Percentiles rank a stretch among this genome's conserved stretches.
These are phyloP conservation scores for Fusarium camptoceras DNA, from an alignment of 2,329 filamentous ascomycete species.

Conservation along the genomic window DNA sequence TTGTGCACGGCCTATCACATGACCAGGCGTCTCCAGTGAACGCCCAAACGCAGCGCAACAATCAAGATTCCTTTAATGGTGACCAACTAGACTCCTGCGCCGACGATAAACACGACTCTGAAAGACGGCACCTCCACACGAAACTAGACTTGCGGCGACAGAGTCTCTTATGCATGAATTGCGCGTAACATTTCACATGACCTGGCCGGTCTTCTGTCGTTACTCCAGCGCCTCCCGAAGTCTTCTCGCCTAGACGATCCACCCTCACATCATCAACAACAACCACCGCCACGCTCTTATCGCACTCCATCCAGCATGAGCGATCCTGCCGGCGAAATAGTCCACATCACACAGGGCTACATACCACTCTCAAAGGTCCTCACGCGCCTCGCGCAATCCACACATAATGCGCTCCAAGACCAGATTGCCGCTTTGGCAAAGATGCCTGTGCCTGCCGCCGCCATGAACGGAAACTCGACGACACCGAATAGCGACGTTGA, in stretches of 20 bases:
- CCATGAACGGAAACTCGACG: slow-evolving; percentile 63
- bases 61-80: slow-evolving; percentile 20
- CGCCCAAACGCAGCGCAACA: slow-evolving; percentile 19
- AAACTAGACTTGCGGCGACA: background rate
- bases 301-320: slow-evolving; percentile 60
- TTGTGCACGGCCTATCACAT: slow-evolving; percentile 44
- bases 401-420: slow-evolving; percentile 81
- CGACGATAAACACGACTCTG: slow-evolving; percentile 10
- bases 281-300: slow-evolving; percentile 37
- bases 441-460: slow-evolving; percentile 67
- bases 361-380: slow-evolving; percentile 81
- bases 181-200: slow-evolving; percentile 48
- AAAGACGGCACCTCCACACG: background rate
- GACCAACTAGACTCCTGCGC: background rate
- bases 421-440: slow-evolving; percentile 77
- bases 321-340: slow-evolving; percentile 70
- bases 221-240: slow-evolving; percentile 29
- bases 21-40: slow-evolving; percentile 21
- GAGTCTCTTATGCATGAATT: slow-evolving; percentile 16
- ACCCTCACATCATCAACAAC: slow-evolving; percentile 29
- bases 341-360: slow-evolving; percentile 81
- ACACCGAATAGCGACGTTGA: slow-evolving; percentile 54
- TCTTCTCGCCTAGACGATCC: slow-evolving; percentile 22
- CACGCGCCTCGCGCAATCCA: slow-evolving; percentile 82
- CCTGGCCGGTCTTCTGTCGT: slow-evolving; percentile 37